Percentiles rank a stretch among this genome's conserved stretches.
Conservation (phyloP, 2,329 filamentous ascomycete species). For the Ceratocystiopsis minuta region DNA sequence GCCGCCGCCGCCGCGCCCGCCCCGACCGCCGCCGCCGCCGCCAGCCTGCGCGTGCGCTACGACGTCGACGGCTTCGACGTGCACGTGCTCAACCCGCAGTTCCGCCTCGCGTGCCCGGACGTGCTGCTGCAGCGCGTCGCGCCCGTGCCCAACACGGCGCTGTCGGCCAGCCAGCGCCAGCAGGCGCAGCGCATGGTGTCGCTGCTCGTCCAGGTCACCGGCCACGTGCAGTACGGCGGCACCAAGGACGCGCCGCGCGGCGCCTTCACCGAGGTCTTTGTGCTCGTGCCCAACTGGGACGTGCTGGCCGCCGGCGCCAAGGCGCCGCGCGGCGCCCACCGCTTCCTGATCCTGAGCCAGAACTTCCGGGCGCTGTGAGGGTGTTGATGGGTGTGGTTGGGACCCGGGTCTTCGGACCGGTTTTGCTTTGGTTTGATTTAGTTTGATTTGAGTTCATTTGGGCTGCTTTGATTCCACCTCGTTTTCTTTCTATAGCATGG, state of each 20-base stretch:
- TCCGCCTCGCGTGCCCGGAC: conserved; percentile 36
- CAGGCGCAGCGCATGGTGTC: conserved; percentile 43
- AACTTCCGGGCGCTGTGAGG: conserved; percentile 43
- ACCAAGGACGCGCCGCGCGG: conserved; percentile 43
- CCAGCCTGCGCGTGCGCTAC: conserved; percentile 31
- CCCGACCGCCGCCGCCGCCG: background rate
- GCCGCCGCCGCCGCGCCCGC: background rate
- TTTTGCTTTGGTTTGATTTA: no score
- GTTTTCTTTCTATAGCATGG: no score
- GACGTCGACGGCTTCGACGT: conserved; percentile 61
- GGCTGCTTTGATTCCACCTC: no score
- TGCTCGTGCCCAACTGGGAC: conserved; percentile 63
- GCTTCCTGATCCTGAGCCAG: conserved; percentile 54
- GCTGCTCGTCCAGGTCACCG: conserved; percentile 56
- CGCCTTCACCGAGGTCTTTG: conserved; percentile 63
- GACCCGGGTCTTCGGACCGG: no score
- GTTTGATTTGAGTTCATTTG: no score
- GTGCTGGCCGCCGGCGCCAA: conserved; percentile 26
- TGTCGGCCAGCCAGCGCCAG: conserved; percentile 16
- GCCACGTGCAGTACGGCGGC: conserved; percentile 50
- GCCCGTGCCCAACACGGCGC: conserved; percentile 2
- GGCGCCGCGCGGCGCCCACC: conserved; percentile 32
- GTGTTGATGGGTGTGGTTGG: no score
- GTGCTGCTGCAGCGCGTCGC: conserved; percentile 14
- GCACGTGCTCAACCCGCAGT: conserved; percentile 58